Conservation (phyloP, 805 yeast species). For the Schwanniomyces pseudopolymorphus region DNA sequence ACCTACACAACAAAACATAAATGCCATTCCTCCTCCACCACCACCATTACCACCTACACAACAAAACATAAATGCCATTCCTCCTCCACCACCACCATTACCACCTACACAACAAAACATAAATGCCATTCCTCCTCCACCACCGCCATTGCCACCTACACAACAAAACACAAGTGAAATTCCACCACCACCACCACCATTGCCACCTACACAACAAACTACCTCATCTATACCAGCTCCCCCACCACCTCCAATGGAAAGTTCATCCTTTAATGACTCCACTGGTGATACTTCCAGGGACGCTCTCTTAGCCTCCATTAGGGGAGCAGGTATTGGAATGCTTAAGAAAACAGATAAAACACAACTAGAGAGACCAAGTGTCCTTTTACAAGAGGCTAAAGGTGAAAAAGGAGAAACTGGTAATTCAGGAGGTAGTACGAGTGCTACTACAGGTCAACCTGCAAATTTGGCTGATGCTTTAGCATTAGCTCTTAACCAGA, state of each 20-base stretch:
- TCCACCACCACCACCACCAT: conserved; percentile 37
- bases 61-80: conserved; percentile 19
- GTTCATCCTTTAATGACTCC: conserved; percentile 3
- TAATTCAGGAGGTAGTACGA: conserved; percentile 35
- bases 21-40: conserved; percentile 26
- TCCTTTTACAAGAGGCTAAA: conserved; percentile 64
- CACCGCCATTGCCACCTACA: conserved; percentile 20
- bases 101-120: conserved; percentile 37
- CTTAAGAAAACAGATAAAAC: conserved; percentile 80
- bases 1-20: conserved; percentile 34
- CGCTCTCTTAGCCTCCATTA: conserved; percentile 82
- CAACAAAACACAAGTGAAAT: conserved; percentile 22
- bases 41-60: conserved; percentile 22
- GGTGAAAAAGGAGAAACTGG: conserved; percentile 53
- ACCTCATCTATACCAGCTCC: conserved; percentile 21
- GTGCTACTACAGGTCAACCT: conserved; percentile 54
- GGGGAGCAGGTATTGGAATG: conserved; percentile 71
- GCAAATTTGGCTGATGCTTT: conserved; percentile 81
- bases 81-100: conserved; percentile 39
- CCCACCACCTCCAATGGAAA: conserved; percentile 17
- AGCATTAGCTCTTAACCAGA: conserved; percentile 77
- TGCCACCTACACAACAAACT: conserved; percentile 36
- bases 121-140: conserved; percentile 24
- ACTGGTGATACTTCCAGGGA: conserved; percentile 60
- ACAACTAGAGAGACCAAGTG: conserved; percentile 78